Evolutionary conservation across 768 basidiomycete species (phyloP), one percentile per base, ranked within the genome.

Genomic region (Amanita muscaria): DNA sequence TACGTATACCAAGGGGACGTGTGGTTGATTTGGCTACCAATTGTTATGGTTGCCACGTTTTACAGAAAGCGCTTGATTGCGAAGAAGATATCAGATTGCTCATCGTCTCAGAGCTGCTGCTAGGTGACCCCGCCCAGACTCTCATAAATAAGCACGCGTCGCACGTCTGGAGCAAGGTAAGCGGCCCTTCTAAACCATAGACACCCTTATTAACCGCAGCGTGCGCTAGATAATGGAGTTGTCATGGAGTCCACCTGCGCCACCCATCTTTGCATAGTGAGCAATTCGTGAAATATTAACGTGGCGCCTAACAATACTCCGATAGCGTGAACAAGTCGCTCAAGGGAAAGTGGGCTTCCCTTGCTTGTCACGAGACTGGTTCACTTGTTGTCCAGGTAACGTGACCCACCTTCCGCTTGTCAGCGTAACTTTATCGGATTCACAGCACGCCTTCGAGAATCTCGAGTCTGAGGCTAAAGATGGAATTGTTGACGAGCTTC

Each of bases 61-160:
- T 91, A 2, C 88, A 91, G 57, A 90, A 91, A 60, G 88, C 88
- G 15, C 76, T 90, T 25, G 88, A 91, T 55, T 91, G 88, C 55
- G 88, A 91, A 52, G 88, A 91, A 61, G 88, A 90, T 45, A 80
- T 89, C 33, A 73, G 87, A 27, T 63, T 89, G 25, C 61, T 88
- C 46, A 88, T 91, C 47, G 88, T 91, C 16, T 84, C 84, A 2
- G 88, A 91, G 59, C 73, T 91, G 32, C 74, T 91, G 34, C 72
- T 83, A 16, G 84, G 86, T 2, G 88, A 91, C 57, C 88, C 88
- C 6, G 85, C 86, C 1, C 76, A 86, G 58, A 91, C 88, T 4
- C 69, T 91, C 22, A 83, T 90, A 6, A 90, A 90, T 61, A 91
- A 91, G 59, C 88, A 91, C 58, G 87, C 88, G 1, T 88, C 86